Evolutionary conservation across 2,329 filamentous ascomycete genomes (phyloP).

Genomic region (Dryadomyces sulphureus): DNA sequence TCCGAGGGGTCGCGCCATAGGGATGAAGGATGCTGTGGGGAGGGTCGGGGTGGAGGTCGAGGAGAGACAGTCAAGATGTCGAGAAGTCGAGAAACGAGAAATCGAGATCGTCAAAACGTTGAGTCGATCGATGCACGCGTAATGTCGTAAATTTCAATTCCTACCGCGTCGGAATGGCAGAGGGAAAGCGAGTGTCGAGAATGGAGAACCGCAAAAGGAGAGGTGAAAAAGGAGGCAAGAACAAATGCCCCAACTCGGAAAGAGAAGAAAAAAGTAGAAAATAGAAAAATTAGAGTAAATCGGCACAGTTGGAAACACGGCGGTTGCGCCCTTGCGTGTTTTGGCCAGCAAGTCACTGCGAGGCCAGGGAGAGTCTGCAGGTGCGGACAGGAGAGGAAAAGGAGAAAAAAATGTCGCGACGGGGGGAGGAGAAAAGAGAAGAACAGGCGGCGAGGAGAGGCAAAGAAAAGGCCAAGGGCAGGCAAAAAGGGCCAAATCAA

Average conservation of each 20-base stretch:
- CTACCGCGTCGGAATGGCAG: background rate
- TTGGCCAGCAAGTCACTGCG: background rate
- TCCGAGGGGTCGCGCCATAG: conserved; percentile 45
- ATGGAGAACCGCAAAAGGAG: background rate
- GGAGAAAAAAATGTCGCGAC: background rate
- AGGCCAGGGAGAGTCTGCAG: background rate
- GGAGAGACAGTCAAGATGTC: background rate
- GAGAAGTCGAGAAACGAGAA: background rate
- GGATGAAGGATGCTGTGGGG: background rate
- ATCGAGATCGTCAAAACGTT: background rate
- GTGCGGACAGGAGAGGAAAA: background rate
- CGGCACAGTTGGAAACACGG: background rate
- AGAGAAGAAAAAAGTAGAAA: background rate
- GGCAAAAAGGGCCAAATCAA: too few relatives aligned
- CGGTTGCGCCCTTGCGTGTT: background rate
- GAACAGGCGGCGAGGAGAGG: too few relatives aligned
- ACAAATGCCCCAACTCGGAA: background rate
- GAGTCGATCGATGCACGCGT: too few relatives aligned
- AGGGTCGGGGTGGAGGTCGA: background rate
- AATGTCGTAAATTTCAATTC: background rate
- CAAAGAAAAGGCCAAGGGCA: too few relatives aligned
- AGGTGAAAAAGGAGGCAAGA: background rate
- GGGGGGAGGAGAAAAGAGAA: background rate
- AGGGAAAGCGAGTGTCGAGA: too few relatives aligned
- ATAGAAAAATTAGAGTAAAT: background rate